Conservation (phyloP, 2,329 filamentous ascomycete species). For the Fusarium sp. region DNA sequence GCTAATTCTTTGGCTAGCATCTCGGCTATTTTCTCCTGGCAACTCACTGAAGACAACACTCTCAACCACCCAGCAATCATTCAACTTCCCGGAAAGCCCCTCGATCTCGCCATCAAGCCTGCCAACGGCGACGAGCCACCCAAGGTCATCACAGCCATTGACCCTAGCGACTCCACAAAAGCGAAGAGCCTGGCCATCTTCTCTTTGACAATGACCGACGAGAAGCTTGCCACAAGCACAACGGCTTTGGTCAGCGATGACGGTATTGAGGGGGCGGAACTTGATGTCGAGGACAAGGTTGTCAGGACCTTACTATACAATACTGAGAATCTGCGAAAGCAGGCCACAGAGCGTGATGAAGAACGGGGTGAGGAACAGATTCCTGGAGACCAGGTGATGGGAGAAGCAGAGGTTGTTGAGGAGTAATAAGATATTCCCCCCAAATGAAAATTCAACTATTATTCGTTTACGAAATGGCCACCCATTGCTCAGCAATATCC, state of each 20-base stretch:
- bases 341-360: conserved; percentile 48
- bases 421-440: background rate
- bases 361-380: conserved; percentile 43
- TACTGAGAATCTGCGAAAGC: conserved; percentile 65
- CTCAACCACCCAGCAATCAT: conserved; percentile 66
- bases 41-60: conserved; percentile 62
- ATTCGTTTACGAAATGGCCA: background rate
- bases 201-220: conserved; percentile 52
- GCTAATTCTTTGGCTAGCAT: conserved; percentile 57
- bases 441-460: background rate
- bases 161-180: conserved; percentile 51
- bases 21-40: conserved; percentile 77
- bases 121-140: conserved; percentile 40
- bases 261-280: conserved; percentile 49
- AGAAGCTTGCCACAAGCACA: conserved; percentile 51
- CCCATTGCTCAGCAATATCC: background rate
- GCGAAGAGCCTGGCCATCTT: conserved; percentile 53
- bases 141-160: conserved; percentile 59
- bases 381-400: conserved; percentile 25
- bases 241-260: conserved; percentile 48
- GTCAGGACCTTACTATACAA: conserved; percentile 62
- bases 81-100: conserved; percentile 74
- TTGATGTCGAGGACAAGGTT: conserved; percentile 56
- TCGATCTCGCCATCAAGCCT: conserved; percentile 64
- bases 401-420: conserved; percentile 18